Base-by-base conservation (phyloP, 2,329 filamentous ascomycete species). In the Coccinonectria pachysandricola region DNA sequence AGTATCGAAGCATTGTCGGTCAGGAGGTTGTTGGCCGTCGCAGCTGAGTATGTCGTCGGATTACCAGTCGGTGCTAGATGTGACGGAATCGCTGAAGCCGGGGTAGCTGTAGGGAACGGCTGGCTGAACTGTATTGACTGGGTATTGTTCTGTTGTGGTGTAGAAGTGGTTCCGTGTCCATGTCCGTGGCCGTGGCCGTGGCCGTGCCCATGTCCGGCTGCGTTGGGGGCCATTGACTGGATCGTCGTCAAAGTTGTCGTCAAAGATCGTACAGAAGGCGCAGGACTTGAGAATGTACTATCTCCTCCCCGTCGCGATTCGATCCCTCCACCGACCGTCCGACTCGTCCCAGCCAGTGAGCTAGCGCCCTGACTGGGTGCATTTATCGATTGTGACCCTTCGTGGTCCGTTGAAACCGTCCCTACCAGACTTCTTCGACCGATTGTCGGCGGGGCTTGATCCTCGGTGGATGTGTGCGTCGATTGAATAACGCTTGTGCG, bases 1-100 rank as follows among this genome's bases (percentile, higher is more conserved):
- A 92, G 59, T 40, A 92, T 87, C 14, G 82, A 88, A 12, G 84
- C 84, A 49, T 92, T 84, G 52, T 92, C 84, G 2, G 80, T 85
- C 17, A 88, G 62, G 5, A 88, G 66, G 43, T 83, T 84, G 54
- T 87, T 86, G 27, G 83, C 82, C 0, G 80, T 88, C 2, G 81
- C 81, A n/a, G 70, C 72, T 26, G 66, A 71, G 52, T 88, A 88
- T 0, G 80, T 87, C 5, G 75, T 71, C 3, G 79, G 79, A 41
- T 76, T 68, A 33, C 58, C 48, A 31, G 45, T 48, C 7, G 73
- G 72, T 2, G 64, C 69, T 15, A 83, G 62, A 53, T 86, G 79
- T 3, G 77, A 62, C 3, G 81, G 81, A 23, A 87, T 76, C 11
- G 81, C 80, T 2, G 75, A 82, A 0, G 76, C 73, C 3, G 75